phyloP scores from a whole-genome alignment of 192 early-diverging fungal genomes.

The Fimicolochytrium jonesii region DNA sequence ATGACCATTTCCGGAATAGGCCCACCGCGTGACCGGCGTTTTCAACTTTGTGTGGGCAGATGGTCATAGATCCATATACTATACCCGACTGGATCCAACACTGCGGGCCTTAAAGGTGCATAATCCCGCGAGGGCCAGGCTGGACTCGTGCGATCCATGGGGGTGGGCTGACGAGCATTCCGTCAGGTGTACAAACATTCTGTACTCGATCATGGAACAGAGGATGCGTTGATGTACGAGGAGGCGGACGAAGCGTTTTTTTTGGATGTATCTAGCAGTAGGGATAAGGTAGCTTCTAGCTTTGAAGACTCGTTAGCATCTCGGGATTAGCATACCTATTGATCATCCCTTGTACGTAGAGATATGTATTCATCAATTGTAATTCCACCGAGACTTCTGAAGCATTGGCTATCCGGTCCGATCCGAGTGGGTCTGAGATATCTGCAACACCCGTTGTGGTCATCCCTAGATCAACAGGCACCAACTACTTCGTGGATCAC shows the following conservation, averaged over 20 bases:
- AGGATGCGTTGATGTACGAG: too few relatives aligned
- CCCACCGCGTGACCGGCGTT: slow-evolving; percentile 3
- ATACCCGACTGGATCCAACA: slow-evolving; percentile 12
- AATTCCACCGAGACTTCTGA: slow-evolving; percentile 1
- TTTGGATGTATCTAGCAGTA: slow-evolving; percentile 14
- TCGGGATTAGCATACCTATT: too few relatives aligned
- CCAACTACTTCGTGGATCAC: slow-evolving; percentile 20
- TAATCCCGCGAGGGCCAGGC: too few relatives aligned
- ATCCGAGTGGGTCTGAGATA: not conserved
- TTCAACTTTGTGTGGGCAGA: slow-evolving; percentile 20
- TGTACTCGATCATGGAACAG: too few relatives aligned
- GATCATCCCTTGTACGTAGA: not conserved
- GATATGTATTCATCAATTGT: slow-evolving; percentile 16
- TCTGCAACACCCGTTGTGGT: not conserved
- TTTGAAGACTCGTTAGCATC: not conserved
- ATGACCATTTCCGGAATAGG: too few relatives aligned
- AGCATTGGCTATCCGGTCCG: not conserved
- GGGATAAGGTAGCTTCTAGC: slow-evolving; percentile 12
- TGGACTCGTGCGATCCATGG: too few relatives aligned
- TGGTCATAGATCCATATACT: slow-evolving; percentile 6
- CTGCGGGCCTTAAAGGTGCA: slow-evolving; percentile 16
- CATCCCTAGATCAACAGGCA: not conserved
- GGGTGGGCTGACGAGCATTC: too few relatives aligned
- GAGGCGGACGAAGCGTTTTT: slow-evolving; percentile 19
- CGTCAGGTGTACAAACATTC: too few relatives aligned